Evolutionary conservation across 169 alveolate genomes (phyloP).

Genomic region (Eimeria tenella): DNA sequence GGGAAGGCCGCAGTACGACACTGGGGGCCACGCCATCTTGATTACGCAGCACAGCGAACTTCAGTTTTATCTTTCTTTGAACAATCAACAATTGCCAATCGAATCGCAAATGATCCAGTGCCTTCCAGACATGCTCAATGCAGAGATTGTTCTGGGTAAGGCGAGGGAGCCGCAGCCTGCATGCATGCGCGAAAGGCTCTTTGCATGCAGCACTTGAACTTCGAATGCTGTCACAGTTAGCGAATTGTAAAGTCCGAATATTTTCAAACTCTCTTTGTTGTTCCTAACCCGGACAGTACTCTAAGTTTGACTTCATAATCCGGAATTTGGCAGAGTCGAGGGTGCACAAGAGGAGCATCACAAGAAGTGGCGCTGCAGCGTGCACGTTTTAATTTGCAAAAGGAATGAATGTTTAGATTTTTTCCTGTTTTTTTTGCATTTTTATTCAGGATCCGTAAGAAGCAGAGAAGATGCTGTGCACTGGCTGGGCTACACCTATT

Average conservation of each 20-base stretch:
- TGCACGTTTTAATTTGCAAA: no score
- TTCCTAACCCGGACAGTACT: no score
- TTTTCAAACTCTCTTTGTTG: no score
- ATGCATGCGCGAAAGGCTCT: no score
- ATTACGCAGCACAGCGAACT: conserved; percentile 97
- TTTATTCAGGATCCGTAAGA: conserved; percentile 92
- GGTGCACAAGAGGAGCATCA: no score
- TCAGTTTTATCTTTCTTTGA: conserved; percentile 96
- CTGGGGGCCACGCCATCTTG: conserved; percentile 98
- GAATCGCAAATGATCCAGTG: conserved; percentile 95
- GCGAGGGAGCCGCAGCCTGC: neutral
- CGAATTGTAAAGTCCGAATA: no score
- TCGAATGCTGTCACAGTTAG: no score
- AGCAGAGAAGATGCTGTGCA: conserved; percentile 96
- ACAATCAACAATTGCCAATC: conserved; percentile 98
- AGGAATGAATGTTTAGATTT: neutral
- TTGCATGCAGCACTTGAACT: no score
- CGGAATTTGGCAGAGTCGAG: no score
- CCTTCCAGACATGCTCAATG: conserved; percentile 98
- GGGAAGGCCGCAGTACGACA: conserved; percentile 99
- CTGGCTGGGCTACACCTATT: conserved; percentile 99
- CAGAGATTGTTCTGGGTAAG: conserved; percentile 94
- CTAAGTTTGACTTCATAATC: no score
- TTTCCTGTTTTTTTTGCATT: neutral
- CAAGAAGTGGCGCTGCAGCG: no score